Base-by-base conservation (phyloP, 805 yeast species). In the Yamadazyma olivae region DNA sequence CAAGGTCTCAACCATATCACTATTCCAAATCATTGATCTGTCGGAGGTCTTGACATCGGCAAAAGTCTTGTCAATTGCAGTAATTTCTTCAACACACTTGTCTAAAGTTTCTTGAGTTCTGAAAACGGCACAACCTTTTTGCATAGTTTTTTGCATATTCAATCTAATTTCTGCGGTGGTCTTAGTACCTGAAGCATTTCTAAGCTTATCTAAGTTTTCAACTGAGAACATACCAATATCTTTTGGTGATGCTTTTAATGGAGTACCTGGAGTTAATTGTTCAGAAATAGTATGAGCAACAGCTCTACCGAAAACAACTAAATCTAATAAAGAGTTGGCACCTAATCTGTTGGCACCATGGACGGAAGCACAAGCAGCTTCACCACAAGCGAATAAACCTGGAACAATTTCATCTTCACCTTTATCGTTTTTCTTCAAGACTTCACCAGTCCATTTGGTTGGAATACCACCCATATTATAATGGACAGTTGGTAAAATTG, bases 401-500 rank as follows among this genome's bases (percentile, higher is more conserved):
- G 91, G 93, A 44, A 91, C 93, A 50, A 84, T 79, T 58, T 75
- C 79, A 63, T 93, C 99, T 56, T 91, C 80, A 53, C 99, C 99
- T 48, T 76, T 70, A 58, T 77, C 91, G 58, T 84, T 88, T 54
- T 83, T 59, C 31, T 87, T 87, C 45, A 91, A 61, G 35, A 81
- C 97, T 72, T 91, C 97, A 74, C 98, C 99, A 49, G 83, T 85
- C 84, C 88, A 93, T 66, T 83, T 87, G 50, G 99, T 93, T 65
- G 99, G 99, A 50, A 91, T 87, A 81, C 98, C 98, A 68, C 99
- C 99, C 99, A 91, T 91, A 71, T 91, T 91, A 76, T 93, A 91
- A 71, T 91, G 99, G 44, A 93, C 99, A 49, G 99, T 91, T 54
- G 99, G 99, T 53, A 93, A 69, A 54, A 91, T 90, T 54, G 98